Conservation (phyloP, 805 yeast genomes). For the Wickerhamomyces pijperi region DNA sequence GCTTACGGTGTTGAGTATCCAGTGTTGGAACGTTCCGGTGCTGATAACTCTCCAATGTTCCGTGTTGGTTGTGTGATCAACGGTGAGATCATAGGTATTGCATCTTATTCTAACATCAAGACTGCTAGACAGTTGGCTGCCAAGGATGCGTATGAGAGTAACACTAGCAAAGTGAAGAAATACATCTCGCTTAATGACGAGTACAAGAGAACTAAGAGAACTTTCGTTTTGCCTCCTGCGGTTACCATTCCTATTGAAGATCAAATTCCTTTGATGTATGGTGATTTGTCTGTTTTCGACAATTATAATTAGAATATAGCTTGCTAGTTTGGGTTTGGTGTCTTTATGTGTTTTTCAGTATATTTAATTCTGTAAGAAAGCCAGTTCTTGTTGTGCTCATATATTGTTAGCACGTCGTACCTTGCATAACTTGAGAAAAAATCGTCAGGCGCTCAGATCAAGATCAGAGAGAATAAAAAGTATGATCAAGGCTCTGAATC, state of each 20-base stretch:
- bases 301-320: neutral
- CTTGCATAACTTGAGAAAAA: no score
- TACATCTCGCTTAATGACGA: neutral
- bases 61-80: neutral
- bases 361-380: no score
- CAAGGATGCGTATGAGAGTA: neutral
- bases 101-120: neutral
- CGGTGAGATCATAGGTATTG: neutral
- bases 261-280: neutral
- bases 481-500: no score
- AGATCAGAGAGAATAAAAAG: no score
- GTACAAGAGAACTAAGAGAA: neutral
- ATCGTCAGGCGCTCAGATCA: no score
- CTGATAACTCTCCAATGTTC: neutral
- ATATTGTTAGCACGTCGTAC: no score
- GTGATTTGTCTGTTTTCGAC: neutral
- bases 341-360: no score
- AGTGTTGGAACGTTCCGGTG: neutral
- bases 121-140: neutral
- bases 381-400: no score
- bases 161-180: neutral
- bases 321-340: neutral
- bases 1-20: neutral
- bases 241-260: neutral
- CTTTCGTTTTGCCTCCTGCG: neutral